Evolutionary conservation across 2,329 filamentous ascomycete genomes (phyloP).

Genomic region (Aureobasidium mangrovei): DNA sequence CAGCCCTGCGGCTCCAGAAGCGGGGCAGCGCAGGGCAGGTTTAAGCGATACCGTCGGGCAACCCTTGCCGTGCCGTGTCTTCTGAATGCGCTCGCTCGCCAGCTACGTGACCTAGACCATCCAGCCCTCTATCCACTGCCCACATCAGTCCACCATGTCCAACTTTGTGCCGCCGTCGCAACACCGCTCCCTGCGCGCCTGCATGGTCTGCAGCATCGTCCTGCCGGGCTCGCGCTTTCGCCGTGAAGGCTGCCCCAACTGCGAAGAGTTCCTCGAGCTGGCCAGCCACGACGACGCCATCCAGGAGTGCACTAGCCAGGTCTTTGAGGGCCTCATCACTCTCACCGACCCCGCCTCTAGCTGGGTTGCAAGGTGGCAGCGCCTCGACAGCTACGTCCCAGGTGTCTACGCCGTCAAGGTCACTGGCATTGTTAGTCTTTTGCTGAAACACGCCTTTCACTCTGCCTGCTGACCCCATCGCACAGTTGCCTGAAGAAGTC

Average conservation of each 20-base stretch:
- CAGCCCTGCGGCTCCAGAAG: not conserved
- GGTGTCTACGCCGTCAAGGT: slow-evolving; percentile 96
- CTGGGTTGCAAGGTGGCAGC: slow-evolving; percentile 97
- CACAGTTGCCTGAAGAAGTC: slow-evolving; percentile 48
- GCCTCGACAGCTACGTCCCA: slow-evolving; percentile 75
- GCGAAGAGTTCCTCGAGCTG: slow-evolving; percentile 84
- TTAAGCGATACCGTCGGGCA: too few species aligned
- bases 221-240: slow-evolving; percentile 75
- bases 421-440: slow-evolving; percentile 56
- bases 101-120: not conserved
- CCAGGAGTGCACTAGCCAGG: slow-evolving; percentile 87
- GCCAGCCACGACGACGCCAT: slow-evolving; percentile 67
- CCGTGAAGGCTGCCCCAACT: slow-evolving; percentile 87
- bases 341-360: slow-evolving; percentile 72
- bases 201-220: slow-evolving; percentile 97
- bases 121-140: not conserved
- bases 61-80: too few species aligned
- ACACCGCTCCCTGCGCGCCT: slow-evolving; percentile 82
- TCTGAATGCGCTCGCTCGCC: too few species aligned
- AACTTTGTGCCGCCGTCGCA: slow-evolving; percentile 66
- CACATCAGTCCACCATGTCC: slow-evolving; percentile 32
- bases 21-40: not conserved
- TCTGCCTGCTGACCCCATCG: slow-evolving; percentile 14
- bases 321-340: slow-evolving; percentile 87
- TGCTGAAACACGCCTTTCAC: not conserved